Percentiles rank a stretch among this genome's conserved stretches.
These are phyloP conservation scores for Ascochyta clinopodiicola DNA, from an alignment of 2,329 filamentous ascomycete genomes.

Conservation along the genomic window DNA sequence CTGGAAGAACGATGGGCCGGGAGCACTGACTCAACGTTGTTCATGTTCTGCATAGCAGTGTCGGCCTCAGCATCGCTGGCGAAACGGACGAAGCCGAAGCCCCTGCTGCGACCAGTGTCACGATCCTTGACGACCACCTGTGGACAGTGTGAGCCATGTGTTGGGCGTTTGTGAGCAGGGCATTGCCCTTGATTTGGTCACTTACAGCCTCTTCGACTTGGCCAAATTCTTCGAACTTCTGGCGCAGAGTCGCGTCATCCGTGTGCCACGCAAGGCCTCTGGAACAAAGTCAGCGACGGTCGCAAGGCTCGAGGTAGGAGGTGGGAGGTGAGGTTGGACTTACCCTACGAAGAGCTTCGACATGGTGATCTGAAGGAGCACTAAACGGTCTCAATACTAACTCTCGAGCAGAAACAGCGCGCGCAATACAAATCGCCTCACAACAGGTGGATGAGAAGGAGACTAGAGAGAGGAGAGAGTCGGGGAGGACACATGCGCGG, in stretches of 20 bases:
- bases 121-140: conserved; percentile 98
- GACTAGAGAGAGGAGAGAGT: conserved; percentile 23
- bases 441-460: conserved; percentile 29
- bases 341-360: conserved; percentile 96
- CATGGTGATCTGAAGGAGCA: conserved; percentile 63
- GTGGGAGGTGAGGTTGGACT: conserved; percentile 45
- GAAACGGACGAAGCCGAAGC: conserved; percentile 96
- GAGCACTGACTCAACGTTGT: conserved; percentile 81
- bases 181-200: conserved; percentile 35
- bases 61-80: conserved; percentile 77
- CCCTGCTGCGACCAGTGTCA: conserved; percentile 93
- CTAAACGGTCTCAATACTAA: conserved; percentile 50
- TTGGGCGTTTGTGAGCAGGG: not conserved
- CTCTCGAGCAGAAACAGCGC: conserved; percentile 38
- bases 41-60: conserved; percentile 78
- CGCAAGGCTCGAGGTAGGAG: not conserved
- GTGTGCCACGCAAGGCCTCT: conserved; percentile 99
- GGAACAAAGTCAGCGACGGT: conserved; percentile 20
- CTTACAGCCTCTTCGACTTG: conserved; percentile 93
- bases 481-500: conserved; percentile 30
- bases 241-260: conserved; percentile 82
- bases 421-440: conserved; percentile 39
- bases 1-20: not conserved
- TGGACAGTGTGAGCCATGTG: conserved; percentile 25
- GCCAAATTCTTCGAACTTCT: conserved; percentile 93